phyloP scores from a whole-genome alignment of 495 filamentous ascomycete species.

The Hypoxylon rickii region DNA sequence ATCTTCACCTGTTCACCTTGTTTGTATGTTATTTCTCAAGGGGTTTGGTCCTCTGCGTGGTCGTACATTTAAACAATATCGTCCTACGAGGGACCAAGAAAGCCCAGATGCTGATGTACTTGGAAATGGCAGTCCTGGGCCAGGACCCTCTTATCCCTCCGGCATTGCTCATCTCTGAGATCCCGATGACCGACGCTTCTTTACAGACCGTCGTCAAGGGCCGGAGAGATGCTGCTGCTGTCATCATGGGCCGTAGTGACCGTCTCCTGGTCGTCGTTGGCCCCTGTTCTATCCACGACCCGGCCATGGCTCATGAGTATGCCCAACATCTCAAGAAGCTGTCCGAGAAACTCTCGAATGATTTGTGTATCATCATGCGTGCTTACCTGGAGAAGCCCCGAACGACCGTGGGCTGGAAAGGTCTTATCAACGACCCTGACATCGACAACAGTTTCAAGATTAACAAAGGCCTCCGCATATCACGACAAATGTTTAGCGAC shows the following conservation, averaged over 20 bases:
- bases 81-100: constrained; percentile 6
- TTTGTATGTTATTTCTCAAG: constrained; percentile 14
- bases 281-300: constrained; percentile 97
- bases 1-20: constrained; percentile 7
- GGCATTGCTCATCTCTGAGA: constrained; percentile 82
- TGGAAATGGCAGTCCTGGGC: constrained; percentile 70
- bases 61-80: neutral
- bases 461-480: constrained; percentile 95
- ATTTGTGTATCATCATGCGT: constrained; percentile 93
- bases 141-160: constrained; percentile 95
- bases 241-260: constrained; percentile 79
- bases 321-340: constrained; percentile 74
- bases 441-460: constrained; percentile 98
- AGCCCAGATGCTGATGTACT: constrained; percentile 35
- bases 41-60: constrained; percentile 4
- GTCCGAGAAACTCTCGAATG: constrained; percentile 72
- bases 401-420: constrained; percentile 99
- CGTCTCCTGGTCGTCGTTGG: constrained; percentile 93
- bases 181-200: constrained; percentile 72
- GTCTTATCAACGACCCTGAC: constrained; percentile 97
- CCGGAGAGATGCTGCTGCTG: constrained; percentile 77
- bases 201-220: constrained; percentile 76
- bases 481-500: constrained; percentile 86
- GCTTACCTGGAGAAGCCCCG: constrained; percentile 99
- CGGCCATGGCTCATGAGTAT: constrained; percentile 85